phyloP scores from a whole-genome alignment of 352 stramenopile genomes.

The Phytophthora pisi region DNA sequence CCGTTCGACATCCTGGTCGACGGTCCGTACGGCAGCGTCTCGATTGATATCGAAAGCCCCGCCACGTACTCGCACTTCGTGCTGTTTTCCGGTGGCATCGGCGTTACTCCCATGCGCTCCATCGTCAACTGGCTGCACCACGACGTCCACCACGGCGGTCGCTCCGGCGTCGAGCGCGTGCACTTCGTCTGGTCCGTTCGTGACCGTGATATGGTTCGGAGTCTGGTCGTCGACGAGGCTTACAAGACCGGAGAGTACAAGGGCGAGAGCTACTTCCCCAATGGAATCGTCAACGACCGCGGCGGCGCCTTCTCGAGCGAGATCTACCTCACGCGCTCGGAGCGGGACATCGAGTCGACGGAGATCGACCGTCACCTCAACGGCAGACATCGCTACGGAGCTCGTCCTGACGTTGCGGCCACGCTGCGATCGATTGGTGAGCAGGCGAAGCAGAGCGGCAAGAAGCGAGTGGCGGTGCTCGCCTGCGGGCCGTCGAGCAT shows the following conservation, averaged over 20 bases:
- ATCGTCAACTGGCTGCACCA: conserved; percentile 47
- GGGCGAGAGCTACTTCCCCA: conserved; percentile 29
- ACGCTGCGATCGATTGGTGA: conserved; percentile 39
- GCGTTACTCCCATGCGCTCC: conserved; percentile 52
- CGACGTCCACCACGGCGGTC: conserved; percentile 19
- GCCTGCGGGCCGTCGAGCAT: conserved; percentile 46
- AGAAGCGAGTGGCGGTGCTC: conserved; percentile 46
- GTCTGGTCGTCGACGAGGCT: conserved; percentile 24
- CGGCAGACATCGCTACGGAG: conserved; percentile 24
- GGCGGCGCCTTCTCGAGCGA: conserved; percentile 40
- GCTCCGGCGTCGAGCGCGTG: conserved; percentile 34
- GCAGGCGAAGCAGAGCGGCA: conserved; percentile 31
- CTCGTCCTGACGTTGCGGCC: conserved; percentile 32
- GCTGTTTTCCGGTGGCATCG: conserved; percentile 54
- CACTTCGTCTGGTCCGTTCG: conserved; percentile 57
- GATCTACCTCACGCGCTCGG: conserved; percentile 39
- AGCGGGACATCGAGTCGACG: conserved; percentile 34
- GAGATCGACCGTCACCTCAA: conserved; percentile 30
- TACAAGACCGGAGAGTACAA: conserved; percentile 6
- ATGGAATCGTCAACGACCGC: conserved; percentile 8
- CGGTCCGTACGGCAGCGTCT: conserved; percentile 51
- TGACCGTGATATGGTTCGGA: conserved; percentile 40
- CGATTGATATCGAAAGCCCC: conserved; percentile 44
- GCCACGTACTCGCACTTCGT: conserved; percentile 53
- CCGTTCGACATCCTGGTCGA: conserved; percentile 47